Conservation (phyloP, 139 green algal genomes). For the Chlorella vulgaris region DNA sequence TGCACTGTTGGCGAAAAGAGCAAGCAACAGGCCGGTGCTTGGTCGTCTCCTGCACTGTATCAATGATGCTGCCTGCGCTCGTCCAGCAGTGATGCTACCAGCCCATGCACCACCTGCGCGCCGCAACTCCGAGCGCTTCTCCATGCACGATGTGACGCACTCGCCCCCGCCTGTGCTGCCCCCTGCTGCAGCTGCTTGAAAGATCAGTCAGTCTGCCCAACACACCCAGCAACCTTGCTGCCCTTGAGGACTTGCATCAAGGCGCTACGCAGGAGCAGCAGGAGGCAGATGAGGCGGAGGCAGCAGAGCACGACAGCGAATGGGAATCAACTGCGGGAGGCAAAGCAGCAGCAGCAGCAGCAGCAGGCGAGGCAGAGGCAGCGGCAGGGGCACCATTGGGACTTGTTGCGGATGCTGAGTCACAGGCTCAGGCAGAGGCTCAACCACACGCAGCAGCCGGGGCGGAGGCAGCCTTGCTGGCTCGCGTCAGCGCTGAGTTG, state of each 20-base stretch:
- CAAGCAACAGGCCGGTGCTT: too few species aligned
- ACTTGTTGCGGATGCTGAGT: too few species aligned
- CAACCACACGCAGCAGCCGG: not conserved
- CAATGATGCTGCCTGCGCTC: too few species aligned
- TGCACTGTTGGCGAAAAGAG: too few species aligned
- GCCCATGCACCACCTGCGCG: not conserved
- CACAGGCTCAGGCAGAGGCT: not conserved
- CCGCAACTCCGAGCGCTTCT: not conserved
- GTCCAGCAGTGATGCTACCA: too few species aligned
- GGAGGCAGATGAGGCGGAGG: not conserved
- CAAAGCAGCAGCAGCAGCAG: not conserved
- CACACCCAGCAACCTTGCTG: not conserved
- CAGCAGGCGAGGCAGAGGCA: too few species aligned
- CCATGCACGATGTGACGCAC: not conserved
- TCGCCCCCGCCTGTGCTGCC: too few species aligned
- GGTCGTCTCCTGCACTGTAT: too few species aligned
- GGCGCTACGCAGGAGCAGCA: not conserved
- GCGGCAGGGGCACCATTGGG: too few species aligned
- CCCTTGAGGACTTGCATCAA: not conserved
- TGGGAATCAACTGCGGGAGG: too few species aligned
- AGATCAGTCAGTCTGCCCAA: constrained; percentile 29
- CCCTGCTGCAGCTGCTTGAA: constrained; percentile 6
- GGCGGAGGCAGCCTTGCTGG: not conserved
- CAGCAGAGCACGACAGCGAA: too few species aligned
- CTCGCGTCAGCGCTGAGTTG: not conserved